Base-by-base conservation (phyloP, 148 eudicot genomes). In the Camellia granthamiana region DNA sequence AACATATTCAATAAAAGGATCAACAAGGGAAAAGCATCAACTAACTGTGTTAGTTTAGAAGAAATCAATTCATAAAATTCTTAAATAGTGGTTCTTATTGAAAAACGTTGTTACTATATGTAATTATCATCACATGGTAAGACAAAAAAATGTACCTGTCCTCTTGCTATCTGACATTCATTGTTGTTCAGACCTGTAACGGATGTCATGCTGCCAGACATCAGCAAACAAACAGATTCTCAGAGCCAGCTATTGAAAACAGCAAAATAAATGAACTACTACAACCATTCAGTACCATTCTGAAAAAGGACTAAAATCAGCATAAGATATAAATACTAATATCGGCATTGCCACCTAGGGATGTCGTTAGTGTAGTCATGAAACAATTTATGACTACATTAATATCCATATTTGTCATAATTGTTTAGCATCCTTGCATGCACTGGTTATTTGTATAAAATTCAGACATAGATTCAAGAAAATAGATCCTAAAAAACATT, bases 141-240 rank as follows among this genome's bases (percentile, higher is more conserved):
- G 13, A 46, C 8, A 72, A 12, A 81, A 68, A 38, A 6, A 75
- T 62, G 46, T 84, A 96, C 99, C 97, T 93, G 90, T 83, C 99
- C 99, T 87, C 99, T 90, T 52, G 97, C 79, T 77, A 96, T 91
- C 85, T 96, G 99, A 81, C 92, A 91, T 83, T 96, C 98, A 67
- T 96, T 90, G 82, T 91, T 96, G 87, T 96, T 96, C 83, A 96
- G 87, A 49, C 99, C 99, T 62, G 95, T 96, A 74, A 96, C 89
- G 44, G 95, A 93, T 81, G 99, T 88, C 73, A 87, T 87, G 85
- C 98, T 93, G 98, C 88, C 83, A 81, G 42, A 83, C 14, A 71
- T 74, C 46, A 73, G 42, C 66, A 62, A 19, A 54, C 10, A 69
- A 76, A 52, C 3, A 84, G 77, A 77, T 64, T 81, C 47, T 77